A percentile compares a stretch with the other conserved stretches of the same genome.
These are phyloP conservation scores for Colletotrichum spinosum DNA, from an alignment of 2,329 filamentous ascomycete genomes.

Conservation along the genomic window DNA sequence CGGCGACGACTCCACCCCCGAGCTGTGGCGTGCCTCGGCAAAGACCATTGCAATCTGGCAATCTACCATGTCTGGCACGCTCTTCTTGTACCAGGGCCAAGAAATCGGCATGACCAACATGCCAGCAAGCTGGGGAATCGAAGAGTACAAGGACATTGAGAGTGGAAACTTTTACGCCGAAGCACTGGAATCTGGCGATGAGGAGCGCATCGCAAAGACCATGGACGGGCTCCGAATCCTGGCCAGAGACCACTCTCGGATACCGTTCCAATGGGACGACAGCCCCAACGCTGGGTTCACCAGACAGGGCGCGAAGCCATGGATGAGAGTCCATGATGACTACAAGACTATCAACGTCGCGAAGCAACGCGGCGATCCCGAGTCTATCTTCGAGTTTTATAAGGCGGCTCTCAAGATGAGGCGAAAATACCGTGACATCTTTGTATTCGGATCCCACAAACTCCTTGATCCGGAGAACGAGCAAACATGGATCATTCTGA, in stretches of 20 bases:
- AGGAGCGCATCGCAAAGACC: conserved; percentile 55
- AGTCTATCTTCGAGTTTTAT: conserved; percentile 71
- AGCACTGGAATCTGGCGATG: conserved; percentile 49
- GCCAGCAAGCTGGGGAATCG: conserved; percentile 61
- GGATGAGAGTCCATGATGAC: conserved; percentile 76
- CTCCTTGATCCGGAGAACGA: conserved; percentile 63
- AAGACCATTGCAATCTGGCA: conserved; percentile 66
- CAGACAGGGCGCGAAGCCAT: conserved; percentile 58
- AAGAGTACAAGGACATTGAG: conserved; percentile 67
- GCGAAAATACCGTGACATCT: conserved; percentile 66
- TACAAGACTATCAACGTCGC: conserved; percentile 68
- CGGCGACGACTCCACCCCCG: conserved; percentile 56
- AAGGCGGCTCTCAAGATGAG: conserved; percentile 63
- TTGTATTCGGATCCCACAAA: conserved; percentile 72
- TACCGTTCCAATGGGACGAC: conserved; percentile 75
- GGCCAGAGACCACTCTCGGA: conserved; percentile 72
- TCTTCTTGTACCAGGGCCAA: conserved; percentile 71
- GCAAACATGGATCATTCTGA: conserved; percentile 68
- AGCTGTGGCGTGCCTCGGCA: conserved; percentile 56
- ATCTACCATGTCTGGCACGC: conserved; percentile 61
- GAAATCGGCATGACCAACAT: conserved; percentile 72
- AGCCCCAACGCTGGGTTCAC: conserved; percentile 72
- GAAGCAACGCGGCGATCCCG: conserved; percentile 55
- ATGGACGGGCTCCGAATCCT: conserved; percentile 66
- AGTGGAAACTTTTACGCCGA: conserved; percentile 63